phyloP scores from a whole-genome alignment of 2,329 filamentous ascomycete genomes.

The Metarhizium sp. region DNA sequence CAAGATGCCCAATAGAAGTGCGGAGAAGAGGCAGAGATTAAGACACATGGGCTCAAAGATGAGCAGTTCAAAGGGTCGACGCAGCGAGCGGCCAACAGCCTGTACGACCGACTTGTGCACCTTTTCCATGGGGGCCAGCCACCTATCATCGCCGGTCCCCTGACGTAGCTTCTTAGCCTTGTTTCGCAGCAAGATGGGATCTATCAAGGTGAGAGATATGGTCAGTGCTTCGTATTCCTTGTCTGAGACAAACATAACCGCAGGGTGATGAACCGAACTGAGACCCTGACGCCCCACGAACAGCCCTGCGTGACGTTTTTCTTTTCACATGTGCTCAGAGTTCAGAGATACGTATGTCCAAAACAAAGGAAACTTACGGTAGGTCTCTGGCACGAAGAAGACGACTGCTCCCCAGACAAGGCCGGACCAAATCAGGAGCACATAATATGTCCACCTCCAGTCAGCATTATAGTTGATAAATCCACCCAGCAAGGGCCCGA shows the following conservation, averaged over 20 bases:
- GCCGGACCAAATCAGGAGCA: constrained; percentile 74
- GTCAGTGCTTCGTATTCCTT: not conserved
- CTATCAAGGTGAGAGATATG: constrained; percentile 17
- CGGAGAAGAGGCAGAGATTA: constrained; percentile 71
- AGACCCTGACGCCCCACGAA: not conserved
- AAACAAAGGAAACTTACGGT: constrained; percentile 39
- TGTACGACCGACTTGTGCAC: constrained; percentile 54
- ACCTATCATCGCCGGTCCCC: constrained; percentile 69
- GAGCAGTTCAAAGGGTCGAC: constrained; percentile 71
- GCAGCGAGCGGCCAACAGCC: constrained; percentile 50
- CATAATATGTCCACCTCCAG: constrained; percentile 81
- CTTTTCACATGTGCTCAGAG: no score
- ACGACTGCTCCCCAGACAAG: constrained; percentile 53
- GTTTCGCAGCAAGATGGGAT: constrained; percentile 59
- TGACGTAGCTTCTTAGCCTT: constrained; percentile 63
- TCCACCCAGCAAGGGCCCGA: constrained; percentile 58
- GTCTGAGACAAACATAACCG: not conserved
- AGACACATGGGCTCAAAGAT: constrained; percentile 78
- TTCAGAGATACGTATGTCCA: not conserved
- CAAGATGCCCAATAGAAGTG: constrained; percentile 75
- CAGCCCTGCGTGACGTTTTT: no score
- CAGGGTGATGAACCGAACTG: not conserved
- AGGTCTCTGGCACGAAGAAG: constrained; percentile 78
- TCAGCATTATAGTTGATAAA: constrained; percentile 69
- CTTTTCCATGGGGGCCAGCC: constrained; percentile 69